Conservation (phyloP, 2,329 filamentous ascomycete genomes). For the Gyromitra esculenta region DNA sequence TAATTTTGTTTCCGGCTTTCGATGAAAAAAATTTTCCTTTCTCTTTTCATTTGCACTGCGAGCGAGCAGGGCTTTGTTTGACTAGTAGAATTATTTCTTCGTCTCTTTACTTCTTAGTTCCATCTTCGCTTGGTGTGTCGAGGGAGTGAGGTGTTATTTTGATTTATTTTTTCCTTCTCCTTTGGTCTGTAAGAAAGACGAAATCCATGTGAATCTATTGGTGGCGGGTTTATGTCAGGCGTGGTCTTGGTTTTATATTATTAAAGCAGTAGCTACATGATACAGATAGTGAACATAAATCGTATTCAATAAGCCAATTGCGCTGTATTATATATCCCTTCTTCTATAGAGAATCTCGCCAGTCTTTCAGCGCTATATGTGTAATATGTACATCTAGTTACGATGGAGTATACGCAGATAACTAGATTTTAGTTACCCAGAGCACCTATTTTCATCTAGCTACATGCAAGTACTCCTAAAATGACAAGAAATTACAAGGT, state of each 20-base stretch:
- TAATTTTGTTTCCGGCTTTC: slow-evolving; percentile 14
- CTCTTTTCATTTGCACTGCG: neutral
- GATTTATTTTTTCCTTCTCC: neutral
- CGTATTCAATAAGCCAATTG: neutral
- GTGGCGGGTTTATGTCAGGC: neutral
- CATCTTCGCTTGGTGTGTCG: neutral
- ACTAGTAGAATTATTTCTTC: slow-evolving; percentile 24
- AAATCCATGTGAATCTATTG: neutral
- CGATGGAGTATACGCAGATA: too few species aligned
- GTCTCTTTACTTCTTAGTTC: slow-evolving; percentile 2
- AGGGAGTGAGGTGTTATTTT: neutral
- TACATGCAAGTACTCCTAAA: too few species aligned
- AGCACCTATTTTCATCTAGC: too few species aligned
- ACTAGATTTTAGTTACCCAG: too few species aligned
- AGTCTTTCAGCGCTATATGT: too few species aligned
- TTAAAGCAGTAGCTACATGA: neutral
- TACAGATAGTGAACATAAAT: neutral
- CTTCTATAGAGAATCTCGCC: too few species aligned
- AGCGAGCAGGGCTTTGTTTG: slow-evolving; percentile 3
- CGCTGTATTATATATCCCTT: too few species aligned
- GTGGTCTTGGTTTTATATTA: neutral
- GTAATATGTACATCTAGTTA: too few species aligned
- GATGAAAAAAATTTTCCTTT: slow-evolving; percentile 1
- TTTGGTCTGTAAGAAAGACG: neutral
- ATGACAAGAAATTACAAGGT: too few species aligned